Conservation (phyloP, 768 basidiomycete genomes). For the Tricholoma saponaceum region DNA sequence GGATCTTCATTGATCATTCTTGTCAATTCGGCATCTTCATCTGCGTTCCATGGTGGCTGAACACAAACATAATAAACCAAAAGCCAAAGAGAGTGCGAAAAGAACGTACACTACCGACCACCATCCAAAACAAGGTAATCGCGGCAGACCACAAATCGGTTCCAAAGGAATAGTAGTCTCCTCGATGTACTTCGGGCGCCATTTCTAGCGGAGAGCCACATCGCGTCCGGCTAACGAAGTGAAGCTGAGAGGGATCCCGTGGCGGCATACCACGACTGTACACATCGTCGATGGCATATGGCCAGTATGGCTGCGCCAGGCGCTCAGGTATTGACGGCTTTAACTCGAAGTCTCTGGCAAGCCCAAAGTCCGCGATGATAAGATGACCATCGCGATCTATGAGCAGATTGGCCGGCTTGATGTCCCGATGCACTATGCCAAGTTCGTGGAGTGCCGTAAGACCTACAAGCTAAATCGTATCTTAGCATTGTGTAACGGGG, state of each 20-base stretch:
- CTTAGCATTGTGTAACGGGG: neutral
- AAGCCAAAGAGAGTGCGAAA: neutral
- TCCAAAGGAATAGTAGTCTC: slow-evolving; percentile 9
- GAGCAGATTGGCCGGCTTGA: slow-evolving; percentile 30
- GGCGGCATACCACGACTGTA: neutral
- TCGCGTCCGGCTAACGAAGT: neutral
- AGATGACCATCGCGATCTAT: slow-evolving; percentile 27
- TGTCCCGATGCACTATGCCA: slow-evolving; percentile 30
- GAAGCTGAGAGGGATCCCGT: neutral
- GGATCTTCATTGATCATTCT: slow-evolving; percentile 4
- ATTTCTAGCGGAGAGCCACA: slow-evolving; percentile 10
- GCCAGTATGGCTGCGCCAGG: slow-evolving; percentile 29
- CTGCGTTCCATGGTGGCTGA: slow-evolving; percentile 9
- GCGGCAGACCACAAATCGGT: slow-evolving; percentile 11
- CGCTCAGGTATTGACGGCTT: slow-evolving; percentile 23
- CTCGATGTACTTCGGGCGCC: slow-evolving; percentile 10
- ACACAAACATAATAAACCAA: neutral
- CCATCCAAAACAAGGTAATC: slow-evolving; percentile 10
- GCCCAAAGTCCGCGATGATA: slow-evolving; percentile 28
- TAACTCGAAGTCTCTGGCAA: slow-evolving; percentile 24
- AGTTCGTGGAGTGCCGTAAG: slow-evolving; percentile 27
- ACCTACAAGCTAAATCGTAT: slow-evolving; percentile 22
- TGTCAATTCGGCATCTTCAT: neutral
- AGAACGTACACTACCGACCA: slow-evolving; percentile 11
- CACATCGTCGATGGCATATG: slow-evolving; percentile 20